phyloP scores from a whole-genome alignment of 2,329 filamentous ascomycete genomes.

The Cordyceps militaris region DNA sequence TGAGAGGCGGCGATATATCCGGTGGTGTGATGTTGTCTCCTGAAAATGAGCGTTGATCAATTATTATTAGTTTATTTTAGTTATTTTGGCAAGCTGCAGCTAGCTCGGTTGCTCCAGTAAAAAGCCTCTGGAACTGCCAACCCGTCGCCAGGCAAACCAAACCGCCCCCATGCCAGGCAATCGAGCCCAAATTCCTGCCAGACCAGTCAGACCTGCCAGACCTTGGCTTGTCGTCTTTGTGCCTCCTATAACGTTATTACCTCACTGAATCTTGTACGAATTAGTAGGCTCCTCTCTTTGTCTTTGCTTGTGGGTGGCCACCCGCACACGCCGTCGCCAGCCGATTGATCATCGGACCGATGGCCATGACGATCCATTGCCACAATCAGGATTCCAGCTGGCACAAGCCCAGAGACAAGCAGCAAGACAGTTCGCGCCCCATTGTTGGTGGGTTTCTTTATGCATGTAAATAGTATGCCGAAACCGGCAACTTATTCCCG shows the following conservation, averaged over 20 bases:
- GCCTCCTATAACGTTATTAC: no score
- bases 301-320: not conserved
- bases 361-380: conserved; percentile 1
- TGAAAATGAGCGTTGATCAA: not conserved
- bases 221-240: not conserved
- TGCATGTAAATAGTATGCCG: not conserved
- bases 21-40: not conserved
- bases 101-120: no score
- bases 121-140: no score
- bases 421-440: not conserved
- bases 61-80: no score
- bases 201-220: no score
- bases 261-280: no score
- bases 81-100: not conserved
- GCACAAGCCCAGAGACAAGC: not conserved
- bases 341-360: not conserved
- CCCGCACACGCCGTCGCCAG: no score
- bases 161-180: not conserved
- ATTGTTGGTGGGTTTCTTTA: not conserved
- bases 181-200: not conserved
- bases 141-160: not conserved
- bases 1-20: not conserved
- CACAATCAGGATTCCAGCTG: not conserved
- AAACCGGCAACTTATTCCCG: not conserved
- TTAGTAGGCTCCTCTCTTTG: not conserved